phyloP scores from a whole-genome alignment of 139 green algal species.

The Coelastrella sp. region DNA sequence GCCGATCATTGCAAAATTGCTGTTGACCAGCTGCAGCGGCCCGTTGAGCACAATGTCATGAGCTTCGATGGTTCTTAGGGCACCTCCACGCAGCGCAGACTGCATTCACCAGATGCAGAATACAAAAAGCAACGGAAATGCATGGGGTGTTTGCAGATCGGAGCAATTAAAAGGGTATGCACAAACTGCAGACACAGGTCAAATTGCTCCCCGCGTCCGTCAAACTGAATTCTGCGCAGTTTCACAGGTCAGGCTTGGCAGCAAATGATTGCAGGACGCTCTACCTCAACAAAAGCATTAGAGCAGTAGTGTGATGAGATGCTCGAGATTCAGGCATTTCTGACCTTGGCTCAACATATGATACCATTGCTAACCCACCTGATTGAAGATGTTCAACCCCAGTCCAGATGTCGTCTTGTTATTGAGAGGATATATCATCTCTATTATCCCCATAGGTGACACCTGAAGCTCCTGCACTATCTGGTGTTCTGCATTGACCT shows the following conservation, averaged over 20 bases:
- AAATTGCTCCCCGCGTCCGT: too few relatives aligned
- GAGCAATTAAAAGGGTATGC: too few relatives aligned
- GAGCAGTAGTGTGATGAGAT: too few relatives aligned
- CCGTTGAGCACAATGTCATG: conserved; percentile 45
- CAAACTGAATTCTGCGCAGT: too few relatives aligned
- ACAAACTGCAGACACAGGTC: too few relatives aligned
- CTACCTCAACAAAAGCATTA: too few relatives aligned
- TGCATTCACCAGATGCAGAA: conserved; percentile 7
- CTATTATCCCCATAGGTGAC: conserved; percentile 50
- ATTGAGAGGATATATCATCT: conserved; percentile 50
- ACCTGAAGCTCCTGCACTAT: conserved; percentile 55
- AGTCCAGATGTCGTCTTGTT: neutral
- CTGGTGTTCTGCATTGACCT: conserved; percentile 27
- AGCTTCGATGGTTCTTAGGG: conserved; percentile 12
- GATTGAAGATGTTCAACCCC: conserved; percentile 8
- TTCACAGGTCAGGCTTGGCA: too few relatives aligned
- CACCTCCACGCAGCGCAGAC: conserved; percentile 46
- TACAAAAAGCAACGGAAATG: too few relatives aligned
- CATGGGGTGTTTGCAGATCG: too few relatives aligned
- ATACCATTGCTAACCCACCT: neutral
- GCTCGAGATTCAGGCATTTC: too few relatives aligned
- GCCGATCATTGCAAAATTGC: conserved; percentile 43
- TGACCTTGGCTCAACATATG: too few relatives aligned
- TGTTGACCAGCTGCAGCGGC: conserved; percentile 42
- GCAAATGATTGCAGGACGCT: too few relatives aligned